Evolutionary conservation across 192 early-diverging fungal genomes (phyloP), one percentile per base, ranked within the genome.

Genomic region (Coemansia sp.): DNA sequence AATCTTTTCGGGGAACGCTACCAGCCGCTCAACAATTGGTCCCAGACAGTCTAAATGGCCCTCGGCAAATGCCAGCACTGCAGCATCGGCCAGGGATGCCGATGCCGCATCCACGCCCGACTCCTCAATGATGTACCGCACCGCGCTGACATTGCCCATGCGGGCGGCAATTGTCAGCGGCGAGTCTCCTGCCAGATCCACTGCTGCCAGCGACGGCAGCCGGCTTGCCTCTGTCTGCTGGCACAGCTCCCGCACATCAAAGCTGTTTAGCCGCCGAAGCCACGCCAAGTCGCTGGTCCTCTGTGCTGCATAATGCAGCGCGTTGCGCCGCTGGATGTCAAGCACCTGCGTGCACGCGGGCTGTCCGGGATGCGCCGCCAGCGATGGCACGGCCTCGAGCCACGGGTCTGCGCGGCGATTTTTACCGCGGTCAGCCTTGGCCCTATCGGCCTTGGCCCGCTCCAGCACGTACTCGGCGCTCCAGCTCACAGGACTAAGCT

Each of bases 101-200:
- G 58, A 49, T 8, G 48, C 38, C 12, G 51, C 64, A 5, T 65
- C 58, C 14, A 69, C 48, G 18, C 42, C 54, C 0, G 76, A 58
- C 46, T 79, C 69, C 10, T 79, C 58, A 6, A 79, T 41, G 32
- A 79, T 72, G 47, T 62, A 79, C 46, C 66, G 56, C 20, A 72
- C 59, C 1, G 61, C 70, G 11, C 34, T 52, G 3, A 10, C 50
- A 40, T 79, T 71, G 16, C 70, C 76, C 3, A 23, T 17, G 6
- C 56, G 60, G 1, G 69, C 76, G 18, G 69, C 76, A 11, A 72
- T 52, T 11, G 69, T 69, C 63, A 79, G 70, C 48, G 76, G 53
- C 17, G 76, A 60, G 38, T 72, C 64, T 26, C 74, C 74, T 26
- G 42, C 58, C 17, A 77, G 44, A 28, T 77, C 74, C 30, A 18